A percentile compares a stretch with the other conserved stretches of the same genome.
These are phyloP conservation scores for Omphalea diandra DNA, from an alignment of 441 rosid genomes.

Conservation along the genomic window DNA sequence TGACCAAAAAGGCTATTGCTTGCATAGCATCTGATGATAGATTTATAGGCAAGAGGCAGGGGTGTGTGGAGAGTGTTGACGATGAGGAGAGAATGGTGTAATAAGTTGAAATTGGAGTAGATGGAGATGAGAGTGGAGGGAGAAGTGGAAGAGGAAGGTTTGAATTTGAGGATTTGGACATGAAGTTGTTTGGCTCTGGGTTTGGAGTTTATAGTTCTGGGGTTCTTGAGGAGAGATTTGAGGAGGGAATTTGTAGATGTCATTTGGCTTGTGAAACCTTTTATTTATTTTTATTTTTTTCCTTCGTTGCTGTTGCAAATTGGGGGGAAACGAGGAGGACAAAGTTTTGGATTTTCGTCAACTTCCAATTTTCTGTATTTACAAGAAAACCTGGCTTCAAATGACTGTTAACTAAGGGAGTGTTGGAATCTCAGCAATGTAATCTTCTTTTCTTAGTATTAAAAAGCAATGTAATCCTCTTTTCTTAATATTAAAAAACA, in stretches of 20 bases:
- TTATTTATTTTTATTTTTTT: too few relatives aligned
- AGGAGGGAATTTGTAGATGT: constrained; percentile 34
- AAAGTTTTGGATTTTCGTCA: too few relatives aligned
- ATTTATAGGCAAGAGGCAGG: constrained; percentile 64
- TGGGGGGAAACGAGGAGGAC: neutral
- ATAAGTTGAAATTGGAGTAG: constrained; percentile 56
- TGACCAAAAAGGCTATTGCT: constrained; percentile 39
- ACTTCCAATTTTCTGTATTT: too few relatives aligned
- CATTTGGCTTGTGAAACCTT: constrained; percentile 26
- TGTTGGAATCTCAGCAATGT: too few relatives aligned
- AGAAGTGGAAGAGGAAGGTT: constrained; percentile 34
- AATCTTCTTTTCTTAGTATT: too few relatives aligned
- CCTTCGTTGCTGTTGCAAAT: neutral
- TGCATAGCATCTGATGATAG: constrained; percentile 64
- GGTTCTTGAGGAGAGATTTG: too few relatives aligned
- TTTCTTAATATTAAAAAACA: too few relatives aligned
- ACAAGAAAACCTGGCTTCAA: too few relatives aligned
- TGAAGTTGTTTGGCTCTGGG: constrained; percentile 65
- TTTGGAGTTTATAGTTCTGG: constrained; percentile 36
- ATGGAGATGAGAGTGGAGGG: constrained; percentile 52
- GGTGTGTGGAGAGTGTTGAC: constrained; percentile 52
- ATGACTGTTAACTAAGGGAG: too few relatives aligned
- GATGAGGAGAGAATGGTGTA: constrained; percentile 45
- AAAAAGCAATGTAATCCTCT: too few relatives aligned
- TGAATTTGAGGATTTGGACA: constrained; percentile 57